Conservation (phyloP, 768 basidiomycete genomes). For the Serendipita vermifera region DNA sequence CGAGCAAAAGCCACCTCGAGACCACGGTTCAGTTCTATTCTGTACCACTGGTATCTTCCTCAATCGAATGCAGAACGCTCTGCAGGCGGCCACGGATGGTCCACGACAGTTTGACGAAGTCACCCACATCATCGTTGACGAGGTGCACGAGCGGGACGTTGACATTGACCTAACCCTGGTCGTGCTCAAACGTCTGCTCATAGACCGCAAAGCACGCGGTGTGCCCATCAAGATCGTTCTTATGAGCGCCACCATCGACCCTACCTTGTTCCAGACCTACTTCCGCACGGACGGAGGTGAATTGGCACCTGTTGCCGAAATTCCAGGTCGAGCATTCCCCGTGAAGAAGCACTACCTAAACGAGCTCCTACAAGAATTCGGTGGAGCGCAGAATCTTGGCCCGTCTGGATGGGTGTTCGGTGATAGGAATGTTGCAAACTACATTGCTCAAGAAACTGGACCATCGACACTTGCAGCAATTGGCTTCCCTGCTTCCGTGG, state of each 20-base stretch:
- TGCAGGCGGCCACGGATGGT: slow-evolving; percentile 22
- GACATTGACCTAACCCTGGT: slow-evolving; percentile 85
- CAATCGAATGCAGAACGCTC: slow-evolving; percentile 65
- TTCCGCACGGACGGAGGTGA: slow-evolving; percentile 51
- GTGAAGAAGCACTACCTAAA: slow-evolving; percentile 74
- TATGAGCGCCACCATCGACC: slow-evolving; percentile 95
- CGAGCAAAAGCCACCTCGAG: slow-evolving; percentile 63
- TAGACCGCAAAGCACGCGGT: slow-evolving; percentile 53
- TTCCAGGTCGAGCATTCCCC: slow-evolving; percentile 88
- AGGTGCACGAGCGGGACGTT: slow-evolving; percentile 91
- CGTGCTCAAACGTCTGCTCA: slow-evolving; percentile 71
- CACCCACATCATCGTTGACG: slow-evolving; percentile 87
- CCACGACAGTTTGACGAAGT: slow-evolving; percentile 50
- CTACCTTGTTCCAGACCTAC: slow-evolving; percentile 76
- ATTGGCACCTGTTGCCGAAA: slow-evolving; percentile 57
- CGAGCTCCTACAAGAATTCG: slow-evolving; percentile 48
- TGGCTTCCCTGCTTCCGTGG: slow-evolving; percentile 13
- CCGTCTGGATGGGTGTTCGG: slow-evolving; percentile 48
- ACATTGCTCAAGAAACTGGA: slow-evolving; percentile 56
- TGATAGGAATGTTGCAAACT: slow-evolving; percentile 58
- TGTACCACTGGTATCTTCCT: slow-evolving; percentile 89
- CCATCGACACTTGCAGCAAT: slow-evolving; percentile 17
- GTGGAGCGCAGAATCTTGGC: slow-evolving; percentile 16
- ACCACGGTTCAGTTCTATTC: slow-evolving; percentile 77
- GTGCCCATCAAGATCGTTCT: slow-evolving; percentile 75